phyloP scores from a whole-genome alignment of 257 asterid genomes.

The Primulina eburnea region DNA sequence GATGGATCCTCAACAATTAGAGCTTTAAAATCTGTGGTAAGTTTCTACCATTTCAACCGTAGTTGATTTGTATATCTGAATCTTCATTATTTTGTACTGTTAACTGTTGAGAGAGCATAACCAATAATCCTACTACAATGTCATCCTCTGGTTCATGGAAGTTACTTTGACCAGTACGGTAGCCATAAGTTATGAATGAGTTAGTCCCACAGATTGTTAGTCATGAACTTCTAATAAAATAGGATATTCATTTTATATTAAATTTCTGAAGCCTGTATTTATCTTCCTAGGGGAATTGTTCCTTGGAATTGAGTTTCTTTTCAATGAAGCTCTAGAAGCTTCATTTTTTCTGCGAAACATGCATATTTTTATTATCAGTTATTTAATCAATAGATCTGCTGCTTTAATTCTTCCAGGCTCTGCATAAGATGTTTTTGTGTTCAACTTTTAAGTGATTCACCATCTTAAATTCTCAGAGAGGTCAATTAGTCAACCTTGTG shows the following conservation, averaged over 20 bases:
- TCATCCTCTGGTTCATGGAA: neutral
- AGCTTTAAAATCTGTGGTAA: conserved; percentile 78
- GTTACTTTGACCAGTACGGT: neutral
- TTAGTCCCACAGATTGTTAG: neutral
- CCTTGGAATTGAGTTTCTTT: neutral
- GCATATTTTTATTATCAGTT: neutral
- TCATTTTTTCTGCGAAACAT: neutral
- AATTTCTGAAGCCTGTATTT: neutral
- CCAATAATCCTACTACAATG: neutral
- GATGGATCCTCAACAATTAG: conserved; percentile 93
- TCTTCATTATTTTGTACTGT: neutral
- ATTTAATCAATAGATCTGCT: neutral
- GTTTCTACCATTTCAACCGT: conserved; percentile 3
- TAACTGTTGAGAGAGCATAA: conserved; percentile 1
- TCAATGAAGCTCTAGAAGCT: neutral
- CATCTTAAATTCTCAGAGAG: neutral
- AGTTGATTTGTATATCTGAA: neutral
- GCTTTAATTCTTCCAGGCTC: neutral
- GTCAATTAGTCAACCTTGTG: conserved; percentile 20
- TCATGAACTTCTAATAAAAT: neutral
- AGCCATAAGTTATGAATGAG: neutral
- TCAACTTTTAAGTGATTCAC: neutral
- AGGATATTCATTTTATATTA: neutral
- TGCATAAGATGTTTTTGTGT: neutral
- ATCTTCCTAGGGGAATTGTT: neutral